Conservation (phyloP, 1,284 basidiomycete genomes). For the Sutorius eximius region DNA sequence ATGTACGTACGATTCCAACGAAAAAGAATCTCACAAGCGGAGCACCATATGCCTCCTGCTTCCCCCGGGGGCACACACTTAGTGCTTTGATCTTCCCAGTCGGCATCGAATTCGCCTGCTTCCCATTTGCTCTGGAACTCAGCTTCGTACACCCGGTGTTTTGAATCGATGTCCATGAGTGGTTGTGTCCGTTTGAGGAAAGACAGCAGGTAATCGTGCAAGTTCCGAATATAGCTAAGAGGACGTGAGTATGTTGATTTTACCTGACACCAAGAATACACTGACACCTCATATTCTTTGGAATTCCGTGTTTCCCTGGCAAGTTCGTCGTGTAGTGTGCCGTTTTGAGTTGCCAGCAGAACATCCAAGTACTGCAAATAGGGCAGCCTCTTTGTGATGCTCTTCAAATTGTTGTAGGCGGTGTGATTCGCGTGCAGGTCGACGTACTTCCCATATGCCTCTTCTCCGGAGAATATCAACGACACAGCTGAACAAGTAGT, state of each 20-base stretch:
- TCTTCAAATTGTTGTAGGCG: constrained; percentile 87
- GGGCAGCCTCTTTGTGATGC: constrained; percentile 73
- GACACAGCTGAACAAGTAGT: constrained; percentile 65
- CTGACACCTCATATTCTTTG: constrained; percentile 80
- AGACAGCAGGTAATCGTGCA: constrained; percentile 83
- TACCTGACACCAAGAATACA: constrained; percentile 15
- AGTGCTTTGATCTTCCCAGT: constrained; percentile 67
- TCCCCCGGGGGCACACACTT: constrained; percentile 43
- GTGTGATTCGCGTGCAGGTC: constrained; percentile 91
- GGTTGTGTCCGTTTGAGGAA: constrained; percentile 90
- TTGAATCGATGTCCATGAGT: constrained; percentile 75
- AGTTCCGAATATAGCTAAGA: constrained; percentile 74
- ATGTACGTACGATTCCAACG: constrained; percentile 4
- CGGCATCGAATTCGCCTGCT: constrained; percentile 62
- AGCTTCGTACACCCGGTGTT: constrained; percentile 61
- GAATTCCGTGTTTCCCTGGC: constrained; percentile 69
- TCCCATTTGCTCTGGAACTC: constrained; percentile 86
- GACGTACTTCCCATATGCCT: constrained; percentile 91
- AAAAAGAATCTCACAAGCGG: constrained; percentile 71
- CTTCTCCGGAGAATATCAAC: constrained; percentile 92
- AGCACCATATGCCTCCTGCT: constrained; percentile 86
- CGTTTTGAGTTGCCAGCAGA: constrained; percentile 59
- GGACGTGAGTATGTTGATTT: constrained; percentile 12
- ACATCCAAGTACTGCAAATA: constrained; percentile 93
- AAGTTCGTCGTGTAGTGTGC: constrained; percentile 69